phyloP scores from a whole-genome alignment of 768 basidiomycete genomes.

The Russula brevipes region DNA sequence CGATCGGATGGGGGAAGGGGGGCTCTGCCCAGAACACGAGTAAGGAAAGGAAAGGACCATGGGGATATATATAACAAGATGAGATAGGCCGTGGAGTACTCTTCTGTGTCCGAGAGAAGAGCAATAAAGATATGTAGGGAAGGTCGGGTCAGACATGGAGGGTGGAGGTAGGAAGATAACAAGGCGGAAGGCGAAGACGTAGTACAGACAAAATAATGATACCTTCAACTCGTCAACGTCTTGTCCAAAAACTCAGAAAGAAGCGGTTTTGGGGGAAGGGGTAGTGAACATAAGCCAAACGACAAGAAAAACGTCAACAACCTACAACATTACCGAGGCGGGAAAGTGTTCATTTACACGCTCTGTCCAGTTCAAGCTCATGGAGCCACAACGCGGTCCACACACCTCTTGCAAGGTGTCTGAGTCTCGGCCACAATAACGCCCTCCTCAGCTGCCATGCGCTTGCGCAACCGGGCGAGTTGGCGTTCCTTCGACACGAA shows the following conservation, averaged over 20 bases:
- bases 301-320: slow-evolving; percentile 1
- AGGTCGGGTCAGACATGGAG: background rate
- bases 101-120: background rate
- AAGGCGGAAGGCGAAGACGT: background rate
- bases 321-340: slow-evolving; percentile 10
- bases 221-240: slow-evolving; percentile 12
- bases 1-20: background rate
- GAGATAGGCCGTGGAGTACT: background rate
- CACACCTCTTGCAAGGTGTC: slow-evolving; percentile 12
- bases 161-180: background rate
- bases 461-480: slow-evolving; percentile 53
- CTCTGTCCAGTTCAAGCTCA: background rate
- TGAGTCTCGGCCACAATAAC: background rate
- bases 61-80: background rate
- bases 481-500: slow-evolving; percentile 65
- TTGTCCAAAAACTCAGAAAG: slow-evolving; percentile 1
- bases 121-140: background rate
- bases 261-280: background rate
- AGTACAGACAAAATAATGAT: slow-evolving; percentile 19
- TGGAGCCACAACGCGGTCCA: slow-evolving; percentile 18
- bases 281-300: slow-evolving; percentile 1
- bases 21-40: background rate
- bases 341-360: background rate
- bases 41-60: background rate
- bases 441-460: slow-evolving; percentile 45